These are phyloP conservation scores for Apophysomyces trapeziformis DNA, from an alignment of 371 early-diverging fungal genomes.

Conservation along the genomic window DNA sequence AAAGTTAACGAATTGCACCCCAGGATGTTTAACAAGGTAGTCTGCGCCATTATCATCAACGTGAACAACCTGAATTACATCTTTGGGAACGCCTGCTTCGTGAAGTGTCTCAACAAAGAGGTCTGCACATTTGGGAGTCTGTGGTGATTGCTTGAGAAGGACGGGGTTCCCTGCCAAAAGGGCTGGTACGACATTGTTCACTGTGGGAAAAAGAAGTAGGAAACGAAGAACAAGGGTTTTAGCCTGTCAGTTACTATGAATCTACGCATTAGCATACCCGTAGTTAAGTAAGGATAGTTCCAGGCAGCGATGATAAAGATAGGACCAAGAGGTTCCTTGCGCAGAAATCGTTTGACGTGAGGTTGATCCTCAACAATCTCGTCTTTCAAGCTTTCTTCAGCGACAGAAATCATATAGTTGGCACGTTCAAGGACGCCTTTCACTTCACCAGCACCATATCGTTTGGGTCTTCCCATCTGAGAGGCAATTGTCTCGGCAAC, in stretches of 20 bases:
- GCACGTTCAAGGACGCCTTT: conserved; percentile 76
- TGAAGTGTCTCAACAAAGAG: conserved; percentile 67
- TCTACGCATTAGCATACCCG: conserved; percentile 17
- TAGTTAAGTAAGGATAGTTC: conserved; percentile 65
- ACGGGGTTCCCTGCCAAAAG: conserved; percentile 82
- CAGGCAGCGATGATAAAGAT: conserved; percentile 70
- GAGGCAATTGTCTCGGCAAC: conserved; percentile 65
- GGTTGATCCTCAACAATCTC: conserved; percentile 48
- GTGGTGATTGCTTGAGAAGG: conserved; percentile 82
- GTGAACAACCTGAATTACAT: conserved; percentile 71
- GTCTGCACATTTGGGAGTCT: conserved; percentile 81
- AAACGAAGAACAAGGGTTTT: too few species aligned
- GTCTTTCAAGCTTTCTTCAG: conserved; percentile 66
- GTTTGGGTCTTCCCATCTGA: conserved; percentile 81
- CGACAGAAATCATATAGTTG: conserved; percentile 75
- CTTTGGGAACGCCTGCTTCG: conserved; percentile 74
- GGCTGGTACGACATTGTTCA: conserved; percentile 82
- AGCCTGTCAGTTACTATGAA: not conserved
- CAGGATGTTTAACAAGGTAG: conserved; percentile 61
- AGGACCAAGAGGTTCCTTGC: conserved; percentile 71
- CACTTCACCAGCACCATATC: conserved; percentile 75
- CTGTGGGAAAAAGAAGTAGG: conserved; percentile 27
- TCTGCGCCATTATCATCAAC: conserved; percentile 60
- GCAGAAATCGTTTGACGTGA: conserved; percentile 64
- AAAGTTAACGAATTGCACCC: conserved; percentile 75